A percentile compares a stretch with the other conserved stretches of the same genome.
Conservation (phyloP, 192 early-diverging fungal genomes). For the Coemansia sp. region DNA sequence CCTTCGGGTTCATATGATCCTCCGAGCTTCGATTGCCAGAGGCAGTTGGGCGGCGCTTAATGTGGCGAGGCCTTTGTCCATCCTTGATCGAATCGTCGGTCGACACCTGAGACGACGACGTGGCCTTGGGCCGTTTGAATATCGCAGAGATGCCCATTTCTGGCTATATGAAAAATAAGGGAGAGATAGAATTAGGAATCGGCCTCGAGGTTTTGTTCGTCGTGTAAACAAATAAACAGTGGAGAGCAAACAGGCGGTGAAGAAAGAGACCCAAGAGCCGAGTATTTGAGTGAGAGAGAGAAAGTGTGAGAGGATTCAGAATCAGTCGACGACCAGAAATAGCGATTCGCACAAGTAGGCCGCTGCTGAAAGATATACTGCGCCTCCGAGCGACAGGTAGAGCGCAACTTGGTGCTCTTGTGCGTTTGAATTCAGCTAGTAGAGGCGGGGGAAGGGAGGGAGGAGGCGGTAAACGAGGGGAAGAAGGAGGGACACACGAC, state of each 20-base stretch:
- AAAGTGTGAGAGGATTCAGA: neutral
- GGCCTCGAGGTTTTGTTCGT: neutral
- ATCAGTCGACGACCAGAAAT: neutral
- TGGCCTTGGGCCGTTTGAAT: constrained; percentile 47
- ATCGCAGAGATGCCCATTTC: constrained; percentile 55
- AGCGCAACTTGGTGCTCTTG: constrained; percentile 8
- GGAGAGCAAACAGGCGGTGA: neutral
- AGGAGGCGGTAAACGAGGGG: neutral
- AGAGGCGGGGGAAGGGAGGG: constrained; percentile 2
- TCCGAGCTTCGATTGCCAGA: constrained; percentile 13
- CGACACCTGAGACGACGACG: constrained; percentile 3
- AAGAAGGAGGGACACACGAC: neutral
- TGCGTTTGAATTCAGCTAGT: neutral
- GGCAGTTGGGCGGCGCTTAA: constrained; percentile 27
- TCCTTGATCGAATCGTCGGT: constrained; percentile 6
- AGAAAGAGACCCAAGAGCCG: neutral
- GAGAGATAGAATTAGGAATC: constrained; percentile 5
- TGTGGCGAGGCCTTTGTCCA: constrained; percentile 22
- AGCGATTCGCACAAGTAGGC: neutral
- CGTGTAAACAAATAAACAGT: constrained; percentile 11
- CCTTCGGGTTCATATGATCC: neutral
- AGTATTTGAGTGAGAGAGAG: neutral
- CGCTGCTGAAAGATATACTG: constrained; percentile 4
- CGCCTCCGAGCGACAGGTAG: constrained; percentile 4
- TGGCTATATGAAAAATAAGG: neutral